A percentile compares a stretch with the other conserved stretches of the same genome.
Evolutionary conservation across 2,329 filamentous ascomycete species (phyloP).

Genomic region (Apiospora phragmitis): DNA sequence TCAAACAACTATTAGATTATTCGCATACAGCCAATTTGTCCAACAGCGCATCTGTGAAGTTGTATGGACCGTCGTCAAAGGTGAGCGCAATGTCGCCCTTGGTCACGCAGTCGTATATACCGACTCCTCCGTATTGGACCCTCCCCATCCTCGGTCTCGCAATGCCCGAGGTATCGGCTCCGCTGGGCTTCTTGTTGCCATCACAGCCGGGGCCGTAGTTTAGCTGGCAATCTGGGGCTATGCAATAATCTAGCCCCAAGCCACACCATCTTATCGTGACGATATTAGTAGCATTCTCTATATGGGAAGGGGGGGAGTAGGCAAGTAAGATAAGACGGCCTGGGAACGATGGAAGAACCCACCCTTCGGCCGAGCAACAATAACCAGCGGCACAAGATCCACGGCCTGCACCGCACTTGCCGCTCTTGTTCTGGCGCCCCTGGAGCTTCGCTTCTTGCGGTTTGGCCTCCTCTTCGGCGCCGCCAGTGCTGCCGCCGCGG

Average conservation of each 20-base stretch:
- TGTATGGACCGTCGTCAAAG: slow-evolving; percentile 63
- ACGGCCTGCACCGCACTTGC: slow-evolving; percentile 25
- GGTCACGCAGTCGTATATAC: slow-evolving; percentile 49
- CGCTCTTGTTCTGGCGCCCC: slow-evolving; percentile 25
- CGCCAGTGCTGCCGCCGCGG: background rate
- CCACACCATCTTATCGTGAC: slow-evolving; percentile 28
- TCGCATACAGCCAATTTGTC: slow-evolving; percentile 43
- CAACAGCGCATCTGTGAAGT: slow-evolving; percentile 59
- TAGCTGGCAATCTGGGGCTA: slow-evolving; percentile 35
- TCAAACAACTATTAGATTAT: background rate
- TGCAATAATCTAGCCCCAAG: slow-evolving; percentile 26
- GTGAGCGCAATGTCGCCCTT: slow-evolving; percentile 61
- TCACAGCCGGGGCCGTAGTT: slow-evolving; percentile 48
- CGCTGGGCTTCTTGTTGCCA: slow-evolving; percentile 45
- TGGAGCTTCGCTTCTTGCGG: slow-evolving; percentile 19
- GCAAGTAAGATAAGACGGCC: background rate
- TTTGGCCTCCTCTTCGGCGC: slow-evolving; percentile 9
- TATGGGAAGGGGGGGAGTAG: background rate
- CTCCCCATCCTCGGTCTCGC: slow-evolving; percentile 46
- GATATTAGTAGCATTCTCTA: slow-evolving; percentile 13
- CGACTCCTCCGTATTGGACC: slow-evolving; percentile 47
- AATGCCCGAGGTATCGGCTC: slow-evolving; percentile 45
- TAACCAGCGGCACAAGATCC: slow-evolving; percentile 29
- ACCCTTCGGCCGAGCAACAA: slow-evolving; percentile 35
- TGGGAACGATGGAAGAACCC: slow-evolving; percentile 11